Base-by-base conservation (phyloP, 2,329 filamentous ascomycete species). In the Pseudomassariella vexata region DNA sequence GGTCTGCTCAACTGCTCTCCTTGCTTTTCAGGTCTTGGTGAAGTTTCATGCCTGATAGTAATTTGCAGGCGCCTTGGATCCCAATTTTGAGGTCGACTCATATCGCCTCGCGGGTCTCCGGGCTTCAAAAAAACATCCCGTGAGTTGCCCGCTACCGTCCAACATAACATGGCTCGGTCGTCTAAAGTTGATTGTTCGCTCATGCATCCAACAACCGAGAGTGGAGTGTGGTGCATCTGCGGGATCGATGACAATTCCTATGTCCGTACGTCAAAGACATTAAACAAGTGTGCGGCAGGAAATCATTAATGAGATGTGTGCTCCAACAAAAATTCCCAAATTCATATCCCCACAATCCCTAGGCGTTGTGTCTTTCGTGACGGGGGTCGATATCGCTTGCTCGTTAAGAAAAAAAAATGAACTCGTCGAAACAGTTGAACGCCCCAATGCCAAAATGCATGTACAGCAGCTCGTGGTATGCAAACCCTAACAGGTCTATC, bases 111-210 rank as follows among this genome's bases (percentile, higher is more conserved):
- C 27, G 29, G 25, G 28, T 34, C 34, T 37, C 37, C 30, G 28
- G 30, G 37, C 35, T 37, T 37, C 37, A 40, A 26, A 37, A 40
- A 37, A 37, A 34, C 15, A 37, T 37, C 34, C 22, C 31, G 24
- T 25, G 22, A 39, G 37, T 32, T 24, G 24, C 31, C 34, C 20
- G 10, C 31, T 19, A 19, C 19, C 19, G 17, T 23, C 6, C 21
- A 11, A 19, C 30, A 30, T 35, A 35, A 35, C 30, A 33, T 27
- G 22, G 8, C n/a, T 14, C 22, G 6, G n/a, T 5, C 22, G 11
- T 7, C 5, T 11, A n/a, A 10, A 24, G 6, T n/a, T n/a, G n/a
- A n/a, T n/a, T n/a, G n/a, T n/a, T n/a, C n/a, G n/a, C n/a, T n/a
- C n/a, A 24, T 24, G 11, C 22, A 24, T n/a, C n/a, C 6, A 24